Base-by-base conservation (phyloP, 495 filamentous ascomycete genomes). In the Bryoglossum gracile region DNA sequence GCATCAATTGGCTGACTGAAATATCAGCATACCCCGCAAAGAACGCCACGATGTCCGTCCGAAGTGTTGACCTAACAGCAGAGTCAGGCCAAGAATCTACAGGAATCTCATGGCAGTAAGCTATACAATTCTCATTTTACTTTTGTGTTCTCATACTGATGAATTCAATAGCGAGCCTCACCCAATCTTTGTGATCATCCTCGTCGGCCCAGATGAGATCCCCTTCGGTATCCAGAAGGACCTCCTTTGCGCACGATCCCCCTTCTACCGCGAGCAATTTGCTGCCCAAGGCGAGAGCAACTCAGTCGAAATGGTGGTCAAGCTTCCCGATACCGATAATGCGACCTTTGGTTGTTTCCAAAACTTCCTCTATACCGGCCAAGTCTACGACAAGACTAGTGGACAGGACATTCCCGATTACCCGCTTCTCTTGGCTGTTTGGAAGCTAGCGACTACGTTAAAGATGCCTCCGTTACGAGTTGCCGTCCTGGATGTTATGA, bases 181-280 rank as follows among this genome's bases (percentile, higher is more conserved):
- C 46, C 68, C 73, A 0, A 62, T 73, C 17, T 75, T 77, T 43
- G 70, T 71, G 32, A 72, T 76, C 25, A 59, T 71, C 46, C 56
- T 77, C 1, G 68, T 76, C 23, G 73, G 75, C n/a, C 57, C 65
- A 11, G 64, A 75, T 1, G 68, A 72, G 41, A 33, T 50, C 8
- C 69, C 73, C n/a, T 78, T 71, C 22, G 73, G 71, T 17, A 71
- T 78, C 43, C 75, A 77, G 50, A 74, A 72, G 43, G 73, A 77
- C 53, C 73, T 75, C 46, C 66, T 78, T 11, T 69, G 67, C 32
- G 62, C 68, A 14, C 74, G 74, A 43, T 76, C 72, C 0, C 51
- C 69, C 4, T 69, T 60, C 48, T 78, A 70, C 53, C 64, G 57
- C 4, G 43, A 63, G 8, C 59, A 64, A 34, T 77, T 77, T 36